Conservation (phyloP, 495 filamentous ascomycete species). For the Penicillium cosmopolitanum region DNA sequence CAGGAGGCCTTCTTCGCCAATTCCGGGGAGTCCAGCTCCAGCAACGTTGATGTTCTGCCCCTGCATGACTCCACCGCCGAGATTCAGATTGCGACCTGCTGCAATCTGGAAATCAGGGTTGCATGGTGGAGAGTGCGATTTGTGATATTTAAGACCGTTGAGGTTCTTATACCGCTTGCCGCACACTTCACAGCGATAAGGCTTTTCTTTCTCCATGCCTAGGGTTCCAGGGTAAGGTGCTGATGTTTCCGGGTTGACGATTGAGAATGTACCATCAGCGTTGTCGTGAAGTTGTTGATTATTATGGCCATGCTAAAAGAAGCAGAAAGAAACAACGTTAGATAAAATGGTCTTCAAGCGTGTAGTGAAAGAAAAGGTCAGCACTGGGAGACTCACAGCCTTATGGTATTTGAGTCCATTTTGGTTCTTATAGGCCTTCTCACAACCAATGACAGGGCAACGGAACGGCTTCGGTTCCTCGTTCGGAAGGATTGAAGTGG, state of each 20-base stretch:
- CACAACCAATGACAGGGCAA: conserved; percentile 97
- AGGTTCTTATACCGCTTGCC: conserved; percentile 99
- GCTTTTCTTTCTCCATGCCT: conserved; percentile 99
- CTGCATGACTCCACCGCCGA: conserved; percentile 54
- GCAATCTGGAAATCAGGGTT: conserved; percentile 54
- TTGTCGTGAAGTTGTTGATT: conserved; percentile 96
- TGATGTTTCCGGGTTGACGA: conserved; percentile 94
- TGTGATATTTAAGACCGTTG: conserved; percentile 94
- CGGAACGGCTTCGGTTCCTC: conserved; percentile 93
- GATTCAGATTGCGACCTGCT: conserved; percentile 43
- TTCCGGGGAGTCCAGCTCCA: conserved; percentile 55
- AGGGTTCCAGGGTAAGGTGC: conserved; percentile 92
- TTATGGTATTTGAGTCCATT: conserved; percentile 92
- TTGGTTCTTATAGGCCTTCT: conserved; percentile 99
- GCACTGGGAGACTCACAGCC: conserved; percentile 54
- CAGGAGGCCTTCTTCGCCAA: conserved; percentile 54
- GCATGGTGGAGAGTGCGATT: conserved; percentile 80
- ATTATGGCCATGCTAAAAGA: conserved; percentile 81
- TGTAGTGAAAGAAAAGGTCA: background rate
- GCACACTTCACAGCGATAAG: conserved; percentile 93
- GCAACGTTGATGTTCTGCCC: conserved; percentile 56
- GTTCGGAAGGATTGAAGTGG: conserved; percentile 54
- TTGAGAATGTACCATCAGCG: conserved; percentile 93
- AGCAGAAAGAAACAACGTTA: conserved; percentile 10
- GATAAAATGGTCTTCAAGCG: conserved; percentile 6